Base-by-base conservation (phyloP, 2,329 filamentous ascomycete species). In the Beauveria caledonica region DNA sequence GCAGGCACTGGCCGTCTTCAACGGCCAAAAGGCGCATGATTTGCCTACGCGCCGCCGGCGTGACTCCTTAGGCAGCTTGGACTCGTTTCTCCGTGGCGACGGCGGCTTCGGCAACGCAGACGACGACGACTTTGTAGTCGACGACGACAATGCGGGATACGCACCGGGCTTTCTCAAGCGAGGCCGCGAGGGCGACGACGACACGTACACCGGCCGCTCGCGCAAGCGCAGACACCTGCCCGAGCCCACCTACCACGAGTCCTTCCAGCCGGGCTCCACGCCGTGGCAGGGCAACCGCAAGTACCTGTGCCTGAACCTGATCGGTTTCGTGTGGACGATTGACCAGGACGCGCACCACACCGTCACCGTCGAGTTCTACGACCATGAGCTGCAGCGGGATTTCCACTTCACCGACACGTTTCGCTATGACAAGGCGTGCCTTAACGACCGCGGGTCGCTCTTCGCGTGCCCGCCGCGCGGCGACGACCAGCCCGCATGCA, bases 381-480 rank as follows among this genome's bases (percentile, higher is more conserved):
- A 99, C 72, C 88, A 92, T 62, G 92, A 96, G 66, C 86, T 89
- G 62, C 89, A 96, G 71, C 84, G 93, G 52, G 92, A 97, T 72
- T 97, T 97, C 68, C 94, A 97, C 76, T 97, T 99, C 72, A 97
- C 92, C 13, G 94, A 99, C 71, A 93, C 92, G 1, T 97, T 92
- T 70, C 80, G 92, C 4, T 97, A 97, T 74, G 94, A 99, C 75
- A 97, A 96, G 73, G 93, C 94, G 21, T 97, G 93, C 68, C 79
- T 99, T 61, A 86, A 90, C 66, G 89, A 95, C 61, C 86, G 90
- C 60, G 93, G 94, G 17, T 82, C 91, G 0, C 80, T 96, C 0
- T 97, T 97, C 70, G 89, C 92, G 1, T 93, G 89, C 62, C 89
- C 87, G 23, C 85, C 90, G 1, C 80, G 79, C 9, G 81, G 85